Conservation (phyloP, 2,329 filamentous ascomycete species). For the Bertia moriformis region DNA sequence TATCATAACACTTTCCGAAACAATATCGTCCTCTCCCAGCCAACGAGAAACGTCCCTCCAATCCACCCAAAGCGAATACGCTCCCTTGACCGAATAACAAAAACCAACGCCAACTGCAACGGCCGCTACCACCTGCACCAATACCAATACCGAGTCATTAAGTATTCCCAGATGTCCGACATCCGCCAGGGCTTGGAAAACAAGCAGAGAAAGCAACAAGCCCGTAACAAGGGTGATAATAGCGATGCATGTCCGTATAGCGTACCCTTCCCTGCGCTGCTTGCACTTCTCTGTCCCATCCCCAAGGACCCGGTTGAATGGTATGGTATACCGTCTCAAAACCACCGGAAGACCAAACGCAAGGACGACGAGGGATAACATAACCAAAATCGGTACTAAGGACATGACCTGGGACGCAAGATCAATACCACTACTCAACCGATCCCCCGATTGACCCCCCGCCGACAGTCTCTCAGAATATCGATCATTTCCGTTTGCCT, state of each 20-base stretch:
- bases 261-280: background rate
- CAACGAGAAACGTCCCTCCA: background rate
- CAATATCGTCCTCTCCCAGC: background rate
- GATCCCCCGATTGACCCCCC: no score
- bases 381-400: background rate
- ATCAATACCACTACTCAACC: no score
- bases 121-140: no score
- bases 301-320: background rate
- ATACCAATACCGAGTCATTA: no score
- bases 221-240: background rate
- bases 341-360: background rate
- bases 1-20: background rate
- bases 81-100: background rate
- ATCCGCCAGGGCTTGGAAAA: background rate
- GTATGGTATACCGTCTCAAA: background rate
- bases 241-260: background rate
- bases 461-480: no score
- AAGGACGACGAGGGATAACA: background rate
- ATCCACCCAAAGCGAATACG: background rate
- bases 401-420: background rate
- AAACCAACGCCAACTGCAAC: background rate
- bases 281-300: background rate
- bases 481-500: no score
- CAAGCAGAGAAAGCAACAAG: background rate
- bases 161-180: conserved; percentile 1